These are phyloP conservation scores for Xylariaceae sp. DNA, from an alignment of 2,329 filamentous ascomycete species.

Conservation along the genomic window DNA sequence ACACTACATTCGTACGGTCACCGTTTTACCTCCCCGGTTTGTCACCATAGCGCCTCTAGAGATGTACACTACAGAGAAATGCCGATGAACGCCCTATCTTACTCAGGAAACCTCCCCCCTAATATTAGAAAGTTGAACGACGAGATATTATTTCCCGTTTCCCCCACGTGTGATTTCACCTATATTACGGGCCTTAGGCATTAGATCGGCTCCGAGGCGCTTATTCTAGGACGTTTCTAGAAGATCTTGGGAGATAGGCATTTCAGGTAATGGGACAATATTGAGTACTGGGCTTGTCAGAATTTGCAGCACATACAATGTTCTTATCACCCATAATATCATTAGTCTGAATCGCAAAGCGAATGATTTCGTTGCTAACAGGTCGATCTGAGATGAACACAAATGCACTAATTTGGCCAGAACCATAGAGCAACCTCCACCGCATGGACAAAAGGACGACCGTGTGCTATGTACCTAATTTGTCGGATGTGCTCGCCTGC, in stretches of 20 bases:
- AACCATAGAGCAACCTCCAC: slow-evolving; percentile 1
- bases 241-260: background rate
- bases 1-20: background rate
- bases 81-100: background rate
- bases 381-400: slow-evolving; percentile 6
- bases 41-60: background rate
- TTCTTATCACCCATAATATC: background rate
- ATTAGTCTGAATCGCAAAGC: slow-evolving; percentile 1
- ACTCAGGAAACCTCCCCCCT: background rate
- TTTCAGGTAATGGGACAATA: background rate
- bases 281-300: background rate
- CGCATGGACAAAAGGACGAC: background rate
- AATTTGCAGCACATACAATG: background rate
- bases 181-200: background rate
- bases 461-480: background rate
- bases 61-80: background rate
- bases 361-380: slow-evolving; percentile 11
- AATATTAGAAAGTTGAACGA: background rate
- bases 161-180: background rate
- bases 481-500: slow-evolving; percentile 1
- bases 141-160: background rate
- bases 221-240: background rate
- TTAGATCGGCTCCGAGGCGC: background rate
- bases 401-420: slow-evolving; percentile 9
- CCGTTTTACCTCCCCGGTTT: slow-evolving; percentile 14